Evolutionary conservation across 208 protist genomes (phyloP).

Genomic region (Trypanosoma theileri): DNA sequence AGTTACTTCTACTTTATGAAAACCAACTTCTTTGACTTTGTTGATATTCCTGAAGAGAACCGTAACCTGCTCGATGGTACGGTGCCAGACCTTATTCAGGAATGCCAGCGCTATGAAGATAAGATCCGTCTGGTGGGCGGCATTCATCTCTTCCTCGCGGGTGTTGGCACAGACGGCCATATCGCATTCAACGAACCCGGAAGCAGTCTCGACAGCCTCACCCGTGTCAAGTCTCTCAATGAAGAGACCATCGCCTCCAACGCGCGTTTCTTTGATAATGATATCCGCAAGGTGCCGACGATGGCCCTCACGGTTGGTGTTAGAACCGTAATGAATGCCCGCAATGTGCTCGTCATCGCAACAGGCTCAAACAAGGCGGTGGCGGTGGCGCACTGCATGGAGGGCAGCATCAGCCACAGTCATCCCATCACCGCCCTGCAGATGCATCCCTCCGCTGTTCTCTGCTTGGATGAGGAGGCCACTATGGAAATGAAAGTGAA

Average conservation of each 20-base stretch:
- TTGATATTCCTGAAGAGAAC: constrained; percentile 91
- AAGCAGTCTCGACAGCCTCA: constrained; percentile 83
- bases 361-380: constrained; percentile 90
- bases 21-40: constrained; percentile 93
- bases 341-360: constrained; percentile 90
- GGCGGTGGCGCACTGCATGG: constrained; percentile 87
- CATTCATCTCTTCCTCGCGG: constrained; percentile 95
- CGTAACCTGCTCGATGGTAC: constrained; percentile 94
- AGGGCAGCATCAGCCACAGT: constrained; percentile 92
- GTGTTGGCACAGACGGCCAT: constrained; percentile 93
- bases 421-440: constrained; percentile 93
- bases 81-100: constrained; percentile 76
- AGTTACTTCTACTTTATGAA: constrained; percentile 96
- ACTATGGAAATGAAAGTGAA: constrained; percentile 93
- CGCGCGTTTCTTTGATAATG: constrained; percentile 92
- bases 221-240: constrained; percentile 93
- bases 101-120: constrained; percentile 93
- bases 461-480: constrained; percentile 92
- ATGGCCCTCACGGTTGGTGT: constrained; percentile 95
- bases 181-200: constrained; percentile 97
- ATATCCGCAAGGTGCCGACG: constrained; percentile 90
- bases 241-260: constrained; percentile 94
- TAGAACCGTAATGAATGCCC: constrained; percentile 87
- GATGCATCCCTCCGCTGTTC: constrained; percentile 76
- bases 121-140: constrained; percentile 88